These are phyloP conservation scores for Picea abies DNA, from an alignment of 83 land plant species.

Conservation along the genomic window DNA sequence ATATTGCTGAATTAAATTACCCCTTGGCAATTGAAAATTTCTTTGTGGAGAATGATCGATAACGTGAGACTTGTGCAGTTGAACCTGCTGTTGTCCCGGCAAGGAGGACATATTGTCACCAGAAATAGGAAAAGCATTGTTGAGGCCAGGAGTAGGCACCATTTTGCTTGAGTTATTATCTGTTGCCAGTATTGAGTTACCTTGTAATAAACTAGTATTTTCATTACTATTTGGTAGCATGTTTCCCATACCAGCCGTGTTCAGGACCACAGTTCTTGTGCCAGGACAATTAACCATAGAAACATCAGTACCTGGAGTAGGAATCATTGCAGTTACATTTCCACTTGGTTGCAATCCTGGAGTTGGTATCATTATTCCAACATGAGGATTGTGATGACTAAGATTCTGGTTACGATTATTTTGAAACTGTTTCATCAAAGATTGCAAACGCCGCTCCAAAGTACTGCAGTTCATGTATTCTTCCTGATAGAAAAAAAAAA, in stretches of 20 bases:
- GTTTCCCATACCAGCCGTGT: constrained; percentile 26
- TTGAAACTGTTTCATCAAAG: constrained; percentile 27
- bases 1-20: constrained; percentile 29
- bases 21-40: constrained; percentile 35
- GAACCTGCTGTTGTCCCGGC: constrained; percentile 43
- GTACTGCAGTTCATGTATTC: constrained; percentile 65
- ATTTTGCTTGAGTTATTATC: constrained; percentile 38
- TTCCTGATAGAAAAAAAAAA: constrained; percentile 44
- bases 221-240: constrained; percentile 32
- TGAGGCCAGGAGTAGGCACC: background rate
- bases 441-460: constrained; percentile 61
- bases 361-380: constrained; percentile 65
- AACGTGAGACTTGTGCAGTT: constrained; percentile 28
- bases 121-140: constrained; percentile 12
- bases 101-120: constrained; percentile 18
- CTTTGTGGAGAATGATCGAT: constrained; percentile 35
- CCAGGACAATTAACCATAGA: constrained; percentile 26
- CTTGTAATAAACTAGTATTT: constrained; percentile 26
- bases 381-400: constrained; percentile 20
- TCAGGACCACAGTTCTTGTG: constrained; percentile 16
- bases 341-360: constrained; percentile 56
- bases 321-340: constrained; percentile 24
- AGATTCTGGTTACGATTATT: constrained; percentile 33
- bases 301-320: constrained; percentile 38
- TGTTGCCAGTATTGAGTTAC: constrained; percentile 44